phyloP scores from a whole-genome alignment of 371 early-diverging fungal species.

The Capillidium heterosporum region DNA sequence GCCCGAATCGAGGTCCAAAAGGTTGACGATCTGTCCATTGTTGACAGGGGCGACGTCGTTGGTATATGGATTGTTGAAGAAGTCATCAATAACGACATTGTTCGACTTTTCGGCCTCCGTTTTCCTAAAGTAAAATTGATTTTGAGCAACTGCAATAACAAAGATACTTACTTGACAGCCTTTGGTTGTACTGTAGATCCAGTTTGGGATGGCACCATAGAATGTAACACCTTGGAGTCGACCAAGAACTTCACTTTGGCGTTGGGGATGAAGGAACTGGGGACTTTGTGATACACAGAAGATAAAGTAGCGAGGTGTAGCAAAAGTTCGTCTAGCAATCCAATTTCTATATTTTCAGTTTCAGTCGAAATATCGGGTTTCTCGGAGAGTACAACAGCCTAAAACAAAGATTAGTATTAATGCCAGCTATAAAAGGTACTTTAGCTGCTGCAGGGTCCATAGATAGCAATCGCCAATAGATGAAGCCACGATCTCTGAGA shows the following conservation, averaged over 20 bases:
- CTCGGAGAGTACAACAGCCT: constrained; percentile 62
- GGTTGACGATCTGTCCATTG: not conserved
- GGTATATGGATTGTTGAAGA: not conserved
- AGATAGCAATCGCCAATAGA: constrained; percentile 92
- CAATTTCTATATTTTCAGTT: constrained; percentile 52
- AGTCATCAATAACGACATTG: not conserved
- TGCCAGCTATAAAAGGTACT: constrained; percentile 12
- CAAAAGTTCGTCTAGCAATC: constrained; percentile 71
- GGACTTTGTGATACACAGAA: constrained; percentile 86
- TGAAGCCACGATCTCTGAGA: constrained; percentile 89
- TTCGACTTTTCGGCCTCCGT: too few species aligned
- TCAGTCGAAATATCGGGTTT: constrained; percentile 85
- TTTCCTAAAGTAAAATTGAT: too few species aligned
- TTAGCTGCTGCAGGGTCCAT: constrained; percentile 66
- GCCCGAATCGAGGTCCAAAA: not conserved
- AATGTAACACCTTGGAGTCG: constrained; percentile 8
- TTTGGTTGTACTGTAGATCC: not conserved
- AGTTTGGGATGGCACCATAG: not conserved
- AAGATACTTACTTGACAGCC: not conserved
- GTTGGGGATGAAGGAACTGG: constrained; percentile 40
- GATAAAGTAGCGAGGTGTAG: constrained; percentile 72
- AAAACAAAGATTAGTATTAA: constrained; percentile 9
- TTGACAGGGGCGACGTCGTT: not conserved
- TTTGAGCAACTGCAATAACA: not conserved
- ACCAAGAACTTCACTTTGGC: constrained; percentile 6